phyloP scores from a whole-genome alignment of 73 alveolate species.

The Chromera velia region DNA sequence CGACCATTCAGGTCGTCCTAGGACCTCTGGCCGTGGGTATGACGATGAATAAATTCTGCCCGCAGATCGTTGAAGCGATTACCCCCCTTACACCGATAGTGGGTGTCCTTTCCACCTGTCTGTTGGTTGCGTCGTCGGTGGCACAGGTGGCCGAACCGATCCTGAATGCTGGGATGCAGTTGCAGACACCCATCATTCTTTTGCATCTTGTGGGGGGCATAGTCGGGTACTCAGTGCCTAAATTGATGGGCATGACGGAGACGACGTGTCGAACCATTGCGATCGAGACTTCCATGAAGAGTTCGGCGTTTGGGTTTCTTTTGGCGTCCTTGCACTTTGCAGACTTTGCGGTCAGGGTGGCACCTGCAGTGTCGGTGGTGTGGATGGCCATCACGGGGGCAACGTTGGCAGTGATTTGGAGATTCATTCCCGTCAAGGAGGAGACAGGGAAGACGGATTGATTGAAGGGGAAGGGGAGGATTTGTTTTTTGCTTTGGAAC shows the following conservation, averaged over 20 bases:
- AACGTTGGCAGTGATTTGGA: not conserved
- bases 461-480: too few species aligned
- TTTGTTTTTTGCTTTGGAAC: too few species aligned
- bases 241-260: not conserved
- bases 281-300: conserved; percentile 18
- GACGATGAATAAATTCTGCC: not conserved
- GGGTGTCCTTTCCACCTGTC: not conserved
- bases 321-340: not conserved
- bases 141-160: not conserved
- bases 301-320: not conserved
- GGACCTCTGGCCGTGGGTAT: not conserved
- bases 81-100: not conserved
- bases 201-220: not conserved
- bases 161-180: not conserved
- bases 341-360: not conserved
- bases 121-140: not conserved
- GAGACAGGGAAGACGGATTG: too few species aligned
- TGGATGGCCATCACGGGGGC: not conserved
- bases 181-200: not conserved
- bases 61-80: not conserved
- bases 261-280: conserved; percentile 4
- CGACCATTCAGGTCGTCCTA: conserved; percentile 6
- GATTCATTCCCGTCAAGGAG: not conserved
- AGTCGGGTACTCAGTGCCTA: not conserved
- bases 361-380: conserved; percentile 6